phyloP scores from a whole-genome alignment of 495 filamentous ascomycete species.

The Penicillium silybi region DNA sequence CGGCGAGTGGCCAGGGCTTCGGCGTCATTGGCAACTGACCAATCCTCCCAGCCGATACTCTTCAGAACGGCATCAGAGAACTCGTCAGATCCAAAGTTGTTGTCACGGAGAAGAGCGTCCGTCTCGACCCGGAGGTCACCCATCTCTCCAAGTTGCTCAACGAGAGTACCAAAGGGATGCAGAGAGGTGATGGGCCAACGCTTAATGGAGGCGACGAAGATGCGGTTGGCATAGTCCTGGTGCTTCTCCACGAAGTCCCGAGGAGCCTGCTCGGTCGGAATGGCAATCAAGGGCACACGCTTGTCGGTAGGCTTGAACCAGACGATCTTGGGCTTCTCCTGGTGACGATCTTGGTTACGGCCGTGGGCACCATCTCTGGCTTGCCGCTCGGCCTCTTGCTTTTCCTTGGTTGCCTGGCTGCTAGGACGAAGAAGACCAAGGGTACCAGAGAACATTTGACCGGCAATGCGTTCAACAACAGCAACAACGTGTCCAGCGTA shows the following conservation, averaged over 20 bases:
- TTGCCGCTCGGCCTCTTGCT: conserved; percentile 93
- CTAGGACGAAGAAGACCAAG: conserved; percentile 90
- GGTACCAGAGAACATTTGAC: conserved; percentile 99
- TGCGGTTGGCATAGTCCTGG: conserved; percentile 93
- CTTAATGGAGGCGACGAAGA: conserved; percentile 99
- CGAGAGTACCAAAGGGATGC: conserved; percentile 95
- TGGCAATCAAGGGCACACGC: conserved; percentile 94
- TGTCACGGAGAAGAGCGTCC: conserved; percentile 92
- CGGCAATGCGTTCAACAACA: conserved; percentile 92
- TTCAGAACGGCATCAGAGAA: conserved; percentile 95
- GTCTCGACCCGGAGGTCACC: conserved; percentile 95
- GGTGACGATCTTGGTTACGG: conserved; percentile 79
- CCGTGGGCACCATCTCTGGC: conserved; percentile 78
- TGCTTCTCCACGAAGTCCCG: conserved; percentile 98
- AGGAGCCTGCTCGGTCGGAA: conserved; percentile 95
- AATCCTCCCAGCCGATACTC: conserved; percentile 87
- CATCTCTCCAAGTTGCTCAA: conserved; percentile 96
- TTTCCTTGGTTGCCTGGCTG: conserved; percentile 99
- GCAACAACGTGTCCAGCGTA: conserved; percentile 97
- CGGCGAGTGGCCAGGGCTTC: conserved; percentile 75
- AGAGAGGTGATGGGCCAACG: conserved; percentile 99
- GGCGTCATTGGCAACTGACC: conserved; percentile 78
- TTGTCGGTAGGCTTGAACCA: conserved; percentile 99
- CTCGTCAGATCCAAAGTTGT: conserved; percentile 97
- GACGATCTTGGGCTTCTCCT: conserved; percentile 98